Evolutionary conservation across 1,284 basidiomycete species (phyloP).

Genomic region (Heterobasidion parviporum): DNA sequence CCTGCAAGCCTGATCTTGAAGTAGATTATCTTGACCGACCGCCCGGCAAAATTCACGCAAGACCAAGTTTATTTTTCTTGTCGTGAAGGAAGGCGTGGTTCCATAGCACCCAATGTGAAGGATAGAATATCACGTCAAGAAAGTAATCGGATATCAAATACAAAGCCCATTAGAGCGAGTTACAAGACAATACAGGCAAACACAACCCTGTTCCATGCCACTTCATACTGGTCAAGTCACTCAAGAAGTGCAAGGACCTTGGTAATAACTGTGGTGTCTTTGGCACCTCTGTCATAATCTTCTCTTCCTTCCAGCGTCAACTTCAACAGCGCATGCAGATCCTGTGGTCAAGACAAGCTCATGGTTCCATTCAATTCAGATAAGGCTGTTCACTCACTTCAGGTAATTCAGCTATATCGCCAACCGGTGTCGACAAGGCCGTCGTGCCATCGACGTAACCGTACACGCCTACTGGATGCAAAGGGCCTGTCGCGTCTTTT

Average conservation of each 20-base stretch:
- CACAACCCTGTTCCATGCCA: background rate
- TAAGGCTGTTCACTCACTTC: background rate
- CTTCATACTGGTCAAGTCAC: background rate
- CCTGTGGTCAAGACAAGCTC: background rate
- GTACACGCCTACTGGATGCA: background rate
- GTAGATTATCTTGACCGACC: too few relatives aligned
- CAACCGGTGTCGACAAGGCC: background rate
- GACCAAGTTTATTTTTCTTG: too few relatives aligned
- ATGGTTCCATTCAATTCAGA: background rate
- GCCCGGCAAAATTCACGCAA: too few relatives aligned
- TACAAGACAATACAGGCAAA: background rate
- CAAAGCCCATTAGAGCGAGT: background rate
- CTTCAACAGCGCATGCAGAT: background rate
- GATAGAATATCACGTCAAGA: too few relatives aligned
- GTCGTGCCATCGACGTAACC: background rate
- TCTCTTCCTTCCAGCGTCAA: background rate
- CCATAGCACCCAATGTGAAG: too few relatives aligned
- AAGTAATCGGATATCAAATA: too few relatives aligned
- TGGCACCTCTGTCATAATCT: background rate
- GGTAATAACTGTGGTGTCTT: background rate
- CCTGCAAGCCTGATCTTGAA: too few relatives aligned
- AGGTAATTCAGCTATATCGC: background rate
- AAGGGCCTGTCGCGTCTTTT: background rate
- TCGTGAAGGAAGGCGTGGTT: too few relatives aligned
- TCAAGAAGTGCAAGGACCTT: background rate